Evolutionary conservation across 108 stramenopile genomes (phyloP), one percentile per base, ranked within the genome.

Genomic region (Skeletonema tropicum): DNA sequence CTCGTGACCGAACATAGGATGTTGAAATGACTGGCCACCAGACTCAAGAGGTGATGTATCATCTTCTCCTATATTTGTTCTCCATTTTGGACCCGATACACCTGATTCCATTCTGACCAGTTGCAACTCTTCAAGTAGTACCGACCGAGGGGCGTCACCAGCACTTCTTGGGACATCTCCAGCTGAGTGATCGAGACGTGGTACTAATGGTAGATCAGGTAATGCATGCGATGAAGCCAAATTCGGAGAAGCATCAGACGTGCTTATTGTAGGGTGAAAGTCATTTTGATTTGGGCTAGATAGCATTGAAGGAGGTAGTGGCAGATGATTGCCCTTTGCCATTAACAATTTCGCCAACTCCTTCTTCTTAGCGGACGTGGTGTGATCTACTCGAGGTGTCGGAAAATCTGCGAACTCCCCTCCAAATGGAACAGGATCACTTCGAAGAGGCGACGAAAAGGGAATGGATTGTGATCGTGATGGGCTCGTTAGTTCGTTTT

Each of bases 41-140:
- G 48, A 41, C 30, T 68, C 60, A 8, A 39, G 49, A 31, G 41
- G 52, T 14, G 32, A 74, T 23, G 26, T 57, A 0, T 70, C 23
- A 59, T 42, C 57, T 23, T 35, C 30, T 11, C 45, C 58, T 4
- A 41, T 25, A 32, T 65, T 73, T 64, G 72, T 63, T 38, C 68
- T 66, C 73, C 79, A 80, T 38, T 64, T 70, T 38, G 79, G 79
- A 14, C 77, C 73, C 62, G 49, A 57, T 13, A 69, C 83, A 23
- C 83, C 83, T 14, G 83, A 83, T 60, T 83, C 83, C 83, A 83
- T 83, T 12, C 77, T 74, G 32, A 79, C 73, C 14, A 83, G 42
- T 46, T 70, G 77, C 29, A 83, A 75, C 57, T 83, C 83, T 67
- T 83, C 83, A 10, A 83, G 63, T n/a, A 74, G 64, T 23, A 74